phyloP scores from a whole-genome alignment of 768 basidiomycete genomes.

The Pleurotus citrinopileatus region DNA sequence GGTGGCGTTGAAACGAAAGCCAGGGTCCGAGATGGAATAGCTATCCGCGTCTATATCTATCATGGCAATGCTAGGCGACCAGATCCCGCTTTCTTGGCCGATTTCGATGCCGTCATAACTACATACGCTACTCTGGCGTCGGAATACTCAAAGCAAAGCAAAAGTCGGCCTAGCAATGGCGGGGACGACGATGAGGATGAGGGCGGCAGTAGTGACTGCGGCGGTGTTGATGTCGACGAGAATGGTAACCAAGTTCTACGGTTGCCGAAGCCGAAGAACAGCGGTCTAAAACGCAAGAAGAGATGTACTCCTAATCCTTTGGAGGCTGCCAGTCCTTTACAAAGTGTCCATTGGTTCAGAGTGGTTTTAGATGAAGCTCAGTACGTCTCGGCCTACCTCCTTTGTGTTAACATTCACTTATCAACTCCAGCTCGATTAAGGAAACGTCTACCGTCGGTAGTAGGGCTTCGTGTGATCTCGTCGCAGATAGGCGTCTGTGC shows the following conservation, averaged over 20 bases:
- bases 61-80: constrained; percentile 88
- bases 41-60: constrained; percentile 89
- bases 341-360: constrained; percentile 95
- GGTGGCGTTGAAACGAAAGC: constrained; percentile 29
- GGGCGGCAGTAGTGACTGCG: constrained; percentile 61
- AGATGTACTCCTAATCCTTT: constrained; percentile 26
- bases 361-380: constrained; percentile 94
- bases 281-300: constrained; percentile 66
- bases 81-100: constrained; percentile 83
- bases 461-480: constrained; percentile 91
- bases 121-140: constrained; percentile 95
- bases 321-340: constrained; percentile 75
- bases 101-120: constrained; percentile 97
- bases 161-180: constrained; percentile 52
- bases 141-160: constrained; percentile 88
- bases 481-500: constrained; percentile 90
- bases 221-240: constrained; percentile 64
- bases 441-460: constrained; percentile 93
- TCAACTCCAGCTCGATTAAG: constrained; percentile 79
- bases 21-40: constrained; percentile 42
- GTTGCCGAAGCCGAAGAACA: constrained; percentile 64
- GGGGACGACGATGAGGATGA: constrained; percentile 68
- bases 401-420: constrained; percentile 4
- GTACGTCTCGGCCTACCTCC: constrained; percentile 50
- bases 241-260: constrained; percentile 60